A percentile compares a stretch with the other conserved stretches of the same genome.
Evolutionary conservation across 345 rosid species (phyloP).

Genomic region (Kandelia obovata): DNA sequence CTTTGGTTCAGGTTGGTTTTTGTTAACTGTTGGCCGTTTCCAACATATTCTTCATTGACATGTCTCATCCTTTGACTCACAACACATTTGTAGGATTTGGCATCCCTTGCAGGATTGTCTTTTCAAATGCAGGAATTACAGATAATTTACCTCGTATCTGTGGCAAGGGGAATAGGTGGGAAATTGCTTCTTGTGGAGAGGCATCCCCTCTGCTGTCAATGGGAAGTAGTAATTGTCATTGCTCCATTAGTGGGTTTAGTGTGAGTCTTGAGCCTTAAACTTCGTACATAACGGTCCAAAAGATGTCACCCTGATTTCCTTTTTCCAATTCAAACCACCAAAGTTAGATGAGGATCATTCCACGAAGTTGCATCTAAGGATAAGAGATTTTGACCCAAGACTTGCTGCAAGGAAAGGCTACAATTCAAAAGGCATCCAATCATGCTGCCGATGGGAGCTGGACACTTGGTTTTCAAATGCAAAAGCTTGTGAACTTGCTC

Average conservation of each 20-base stretch:
- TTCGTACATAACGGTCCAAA: not conserved
- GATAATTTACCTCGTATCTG: constrained; percentile 47
- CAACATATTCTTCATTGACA: constrained; percentile 4
- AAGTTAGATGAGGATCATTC: constrained; percentile 51
- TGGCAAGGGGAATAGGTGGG: constrained; percentile 45
- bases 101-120: constrained; percentile 53
- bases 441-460: constrained; percentile 47
- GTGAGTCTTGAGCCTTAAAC: constrained; percentile 31
- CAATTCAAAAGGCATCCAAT: constrained; percentile 24
- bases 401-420: constrained; percentile 26
- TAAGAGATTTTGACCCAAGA: constrained; percentile 53
- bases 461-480: constrained; percentile 52
- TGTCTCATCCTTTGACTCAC: constrained; percentile 8
- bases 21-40: constrained; percentile 5
- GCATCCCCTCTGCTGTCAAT: constrained; percentile 59
- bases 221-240: constrained; percentile 53
- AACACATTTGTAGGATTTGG: constrained; percentile 45
- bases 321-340: constrained; percentile 37
- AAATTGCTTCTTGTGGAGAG: constrained; percentile 62
- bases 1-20: constrained; percentile 56
- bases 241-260: constrained; percentile 55
- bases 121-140: constrained; percentile 51
- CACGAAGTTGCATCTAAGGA: constrained; percentile 53
- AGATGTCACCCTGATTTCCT: not conserved
- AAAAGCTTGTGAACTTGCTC: constrained; percentile 46